Evolutionary conservation across 257 asterid species (phyloP).

Genomic region (Solanum pennellii): DNA sequence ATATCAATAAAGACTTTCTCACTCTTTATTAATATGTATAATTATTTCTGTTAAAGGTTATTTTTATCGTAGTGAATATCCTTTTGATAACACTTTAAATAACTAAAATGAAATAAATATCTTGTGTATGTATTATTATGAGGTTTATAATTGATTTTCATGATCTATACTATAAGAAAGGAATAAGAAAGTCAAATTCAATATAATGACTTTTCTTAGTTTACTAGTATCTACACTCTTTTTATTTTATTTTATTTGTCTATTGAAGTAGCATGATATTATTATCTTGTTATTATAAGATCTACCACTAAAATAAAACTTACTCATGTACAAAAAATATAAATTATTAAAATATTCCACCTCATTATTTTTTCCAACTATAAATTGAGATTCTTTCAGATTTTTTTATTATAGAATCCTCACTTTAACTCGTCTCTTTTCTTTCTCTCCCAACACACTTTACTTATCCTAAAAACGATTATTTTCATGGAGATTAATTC

Average conservation of each 20-base stretch:
- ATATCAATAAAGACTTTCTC: too few species aligned
- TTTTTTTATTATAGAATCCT: not conserved
- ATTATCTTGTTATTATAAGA: too few species aligned
- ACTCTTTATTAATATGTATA: too few species aligned
- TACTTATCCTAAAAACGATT: too few species aligned
- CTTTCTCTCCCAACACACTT: not conserved
- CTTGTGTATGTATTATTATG: too few species aligned
- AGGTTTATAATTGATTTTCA: not conserved
- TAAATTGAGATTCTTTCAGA: not conserved
- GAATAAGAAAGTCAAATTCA: not conserved
- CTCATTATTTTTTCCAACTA: not conserved
- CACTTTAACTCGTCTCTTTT: not conserved
- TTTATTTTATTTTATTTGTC: not conserved
- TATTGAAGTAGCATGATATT: too few species aligned
- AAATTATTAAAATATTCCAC: too few species aligned
- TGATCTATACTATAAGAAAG: not conserved
- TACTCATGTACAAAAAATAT: too few species aligned
- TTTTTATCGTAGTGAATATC: too few species aligned
- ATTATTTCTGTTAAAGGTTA: too few species aligned
- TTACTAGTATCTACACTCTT: too few species aligned
- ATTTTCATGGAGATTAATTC: constrained; percentile 15
- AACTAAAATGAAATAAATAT: not conserved
- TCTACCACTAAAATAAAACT: too few species aligned
- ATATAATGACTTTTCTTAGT: not conserved
- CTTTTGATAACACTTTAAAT: not conserved